Evolutionary conservation across 1,284 basidiomycete species (phyloP).

Genomic region (Tilletiopsis washingtonensis): DNA sequence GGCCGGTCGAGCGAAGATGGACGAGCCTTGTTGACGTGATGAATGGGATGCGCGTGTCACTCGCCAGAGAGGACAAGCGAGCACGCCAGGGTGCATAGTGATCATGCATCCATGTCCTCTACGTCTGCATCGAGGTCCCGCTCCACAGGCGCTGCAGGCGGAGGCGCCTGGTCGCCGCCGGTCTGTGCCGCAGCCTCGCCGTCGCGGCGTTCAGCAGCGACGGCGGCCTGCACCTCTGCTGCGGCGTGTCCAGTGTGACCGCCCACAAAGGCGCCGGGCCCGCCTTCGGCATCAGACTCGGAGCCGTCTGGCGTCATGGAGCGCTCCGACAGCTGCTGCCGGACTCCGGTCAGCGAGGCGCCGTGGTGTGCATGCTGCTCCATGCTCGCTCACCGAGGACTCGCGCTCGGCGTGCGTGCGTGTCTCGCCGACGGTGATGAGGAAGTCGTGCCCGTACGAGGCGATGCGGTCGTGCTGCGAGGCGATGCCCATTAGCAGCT

Average conservation of each 20-base stretch:
- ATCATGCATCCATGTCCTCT: background rate
- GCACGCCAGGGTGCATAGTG: background rate
- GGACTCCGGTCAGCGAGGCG: background rate
- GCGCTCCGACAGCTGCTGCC: background rate
- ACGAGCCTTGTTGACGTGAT: too few species aligned
- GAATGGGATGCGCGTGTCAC: too few species aligned
- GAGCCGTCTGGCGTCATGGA: background rate
- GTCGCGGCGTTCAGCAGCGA: background rate
- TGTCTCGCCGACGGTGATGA: background rate
- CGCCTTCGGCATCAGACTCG: background rate
- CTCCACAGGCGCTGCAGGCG: background rate
- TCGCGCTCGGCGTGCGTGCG: background rate
- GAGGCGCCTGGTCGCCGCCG: background rate
- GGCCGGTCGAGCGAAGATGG: background rate
- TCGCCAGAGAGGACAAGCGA: background rate
- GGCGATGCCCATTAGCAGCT: background rate
- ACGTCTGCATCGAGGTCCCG: background rate
- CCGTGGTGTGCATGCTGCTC: background rate
- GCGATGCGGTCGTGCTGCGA: background rate
- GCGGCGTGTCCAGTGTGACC: background rate
- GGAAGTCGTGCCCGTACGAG: background rate
- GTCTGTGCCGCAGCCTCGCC: background rate
- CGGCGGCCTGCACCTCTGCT: background rate
- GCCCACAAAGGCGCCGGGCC: background rate
- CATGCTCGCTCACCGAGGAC: background rate